Conservation (phyloP, 2,329 filamentous ascomycete genomes). For the Calonectria leucothoes region DNA sequence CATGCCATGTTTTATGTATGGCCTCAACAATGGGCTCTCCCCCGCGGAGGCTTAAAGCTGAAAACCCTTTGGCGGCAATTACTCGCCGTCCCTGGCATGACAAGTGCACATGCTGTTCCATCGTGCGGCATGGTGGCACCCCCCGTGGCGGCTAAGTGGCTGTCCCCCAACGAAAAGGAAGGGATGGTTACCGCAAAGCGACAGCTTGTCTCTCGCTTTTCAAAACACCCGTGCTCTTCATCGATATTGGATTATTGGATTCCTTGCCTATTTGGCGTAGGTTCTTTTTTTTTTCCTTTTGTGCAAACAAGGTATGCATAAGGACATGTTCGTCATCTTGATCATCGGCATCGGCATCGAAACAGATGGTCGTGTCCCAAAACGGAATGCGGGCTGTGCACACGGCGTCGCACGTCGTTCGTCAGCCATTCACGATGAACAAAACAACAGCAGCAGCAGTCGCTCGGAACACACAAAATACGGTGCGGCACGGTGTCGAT, state of each 20-base stretch:
- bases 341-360: neutral
- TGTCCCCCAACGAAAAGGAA: neutral
- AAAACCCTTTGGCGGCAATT: neutral
- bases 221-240: conserved; percentile 1
- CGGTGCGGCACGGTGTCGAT: neutral
- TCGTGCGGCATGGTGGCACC: conserved; percentile 6
- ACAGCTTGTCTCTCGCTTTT: neutral
- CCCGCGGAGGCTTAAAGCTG: neutral
- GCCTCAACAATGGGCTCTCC: neutral
- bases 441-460: neutral
- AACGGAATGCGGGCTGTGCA: neutral
- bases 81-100: neutral
- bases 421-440: neutral
- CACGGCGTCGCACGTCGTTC: neutral
- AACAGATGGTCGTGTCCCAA: neutral
- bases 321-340: neutral
- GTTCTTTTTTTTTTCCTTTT: neutral
- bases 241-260: neutral
- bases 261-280: neutral
- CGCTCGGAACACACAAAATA: neutral
- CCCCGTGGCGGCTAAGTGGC: conserved; percentile 8
- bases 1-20: neutral
- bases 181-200: neutral
- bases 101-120: neutral
- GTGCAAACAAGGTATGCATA: neutral